phyloP scores from a whole-genome alignment of 179 eudicot species.

The Carnegiea gigantea region DNA sequence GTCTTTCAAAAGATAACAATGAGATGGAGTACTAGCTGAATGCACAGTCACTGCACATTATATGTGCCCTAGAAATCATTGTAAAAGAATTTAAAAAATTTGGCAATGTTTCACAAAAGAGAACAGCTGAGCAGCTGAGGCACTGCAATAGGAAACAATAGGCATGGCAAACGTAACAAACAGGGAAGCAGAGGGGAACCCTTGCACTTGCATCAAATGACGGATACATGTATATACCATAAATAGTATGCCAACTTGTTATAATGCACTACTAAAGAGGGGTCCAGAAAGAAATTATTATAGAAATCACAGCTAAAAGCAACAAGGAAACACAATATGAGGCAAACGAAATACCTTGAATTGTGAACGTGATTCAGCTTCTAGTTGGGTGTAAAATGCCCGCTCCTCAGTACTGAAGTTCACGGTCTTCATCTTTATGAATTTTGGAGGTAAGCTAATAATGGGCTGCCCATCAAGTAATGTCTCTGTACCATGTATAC shows the following conservation, averaged over 20 bases:
- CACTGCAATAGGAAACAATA: background rate
- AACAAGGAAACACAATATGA: constrained; percentile 12
- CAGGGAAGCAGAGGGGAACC: background rate
- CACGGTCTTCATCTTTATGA: constrained; percentile 50
- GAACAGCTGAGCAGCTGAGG: background rate
- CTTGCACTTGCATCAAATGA: background rate
- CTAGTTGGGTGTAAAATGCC: constrained; percentile 73
- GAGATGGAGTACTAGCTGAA: background rate
- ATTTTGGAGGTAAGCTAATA: constrained; percentile 75
- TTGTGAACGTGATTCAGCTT: constrained; percentile 82
- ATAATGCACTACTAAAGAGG: background rate
- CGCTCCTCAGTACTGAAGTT: constrained; percentile 80
- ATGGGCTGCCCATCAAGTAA: constrained; percentile 85
- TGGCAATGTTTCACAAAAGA: background rate
- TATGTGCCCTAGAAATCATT: background rate
- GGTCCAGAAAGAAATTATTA: background rate
- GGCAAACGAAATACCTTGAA: constrained; percentile 62
- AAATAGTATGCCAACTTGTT: background rate
- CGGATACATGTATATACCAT: background rate
- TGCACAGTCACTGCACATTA: background rate
- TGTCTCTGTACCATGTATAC: constrained; percentile 53
- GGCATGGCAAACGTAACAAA: background rate
- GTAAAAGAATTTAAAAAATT: background rate
- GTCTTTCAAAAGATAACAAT: too few relatives aligned
- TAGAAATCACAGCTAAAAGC: background rate